Evolutionary conservation across 345 rosid genomes (phyloP).

Genomic region (Arabis hirsuta): DNA sequence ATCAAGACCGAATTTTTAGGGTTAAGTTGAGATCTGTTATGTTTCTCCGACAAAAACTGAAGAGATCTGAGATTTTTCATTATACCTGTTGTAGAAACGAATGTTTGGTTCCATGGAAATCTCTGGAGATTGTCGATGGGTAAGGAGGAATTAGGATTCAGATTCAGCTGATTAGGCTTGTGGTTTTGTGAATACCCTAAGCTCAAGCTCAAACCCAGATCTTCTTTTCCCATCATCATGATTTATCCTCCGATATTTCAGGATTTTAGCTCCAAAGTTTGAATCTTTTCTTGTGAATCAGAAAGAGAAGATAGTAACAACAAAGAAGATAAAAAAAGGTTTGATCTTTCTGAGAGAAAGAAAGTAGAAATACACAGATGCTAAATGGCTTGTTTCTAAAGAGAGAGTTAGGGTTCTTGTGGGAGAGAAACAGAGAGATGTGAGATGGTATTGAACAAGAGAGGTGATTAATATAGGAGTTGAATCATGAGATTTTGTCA

Average conservation of each 20-base stretch:
- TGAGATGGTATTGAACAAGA: constrained; percentile 22
- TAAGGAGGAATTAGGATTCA: constrained; percentile 49
- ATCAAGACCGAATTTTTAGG: background rate
- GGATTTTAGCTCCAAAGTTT: constrained; percentile 5
- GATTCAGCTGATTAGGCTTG: constrained; percentile 39
- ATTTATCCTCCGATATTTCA: background rate
- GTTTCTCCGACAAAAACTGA: background rate
- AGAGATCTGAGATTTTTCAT: constrained; percentile 8
- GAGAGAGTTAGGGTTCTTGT: background rate
- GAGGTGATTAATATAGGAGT: constrained; percentile 38
- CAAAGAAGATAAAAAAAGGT: background rate
- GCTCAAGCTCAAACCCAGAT: constrained; percentile 83
- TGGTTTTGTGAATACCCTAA: constrained; percentile 61
- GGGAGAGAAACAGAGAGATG: constrained; percentile 22
- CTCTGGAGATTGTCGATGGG: constrained; percentile 29
- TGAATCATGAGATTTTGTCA: constrained; percentile 42
- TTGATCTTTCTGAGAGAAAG: constrained; percentile 20
- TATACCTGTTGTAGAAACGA: constrained; percentile 14
- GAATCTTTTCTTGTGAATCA: background rate
- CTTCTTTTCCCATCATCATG: constrained; percentile 72
- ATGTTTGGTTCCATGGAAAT: constrained; percentile 39
- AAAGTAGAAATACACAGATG: constrained; percentile 8
- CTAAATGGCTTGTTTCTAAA: constrained; percentile 1
- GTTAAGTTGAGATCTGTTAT: constrained; percentile 16
- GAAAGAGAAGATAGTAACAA: background rate